Percentiles rank a stretch among this genome's conserved stretches.
These are phyloP conservation scores for Paspalum notatum DNA, from an alignment of 176 grass and related monocot species.

Conservation along the genomic window DNA sequence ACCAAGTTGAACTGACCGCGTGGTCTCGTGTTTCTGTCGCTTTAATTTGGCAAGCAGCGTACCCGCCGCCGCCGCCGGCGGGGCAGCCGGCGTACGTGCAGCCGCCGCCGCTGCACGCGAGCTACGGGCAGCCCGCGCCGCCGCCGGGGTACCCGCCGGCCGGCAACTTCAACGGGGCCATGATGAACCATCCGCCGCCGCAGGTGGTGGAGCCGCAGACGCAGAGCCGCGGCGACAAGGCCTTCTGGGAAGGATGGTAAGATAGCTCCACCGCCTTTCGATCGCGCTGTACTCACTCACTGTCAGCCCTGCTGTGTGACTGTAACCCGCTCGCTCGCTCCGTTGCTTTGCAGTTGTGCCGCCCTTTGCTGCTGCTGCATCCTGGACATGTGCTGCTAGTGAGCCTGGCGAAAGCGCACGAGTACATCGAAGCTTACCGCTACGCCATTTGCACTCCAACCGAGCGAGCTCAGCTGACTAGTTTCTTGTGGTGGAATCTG, in stretches of 20 bases:
- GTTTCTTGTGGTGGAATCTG: too few species aligned
- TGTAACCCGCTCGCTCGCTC: neutral
- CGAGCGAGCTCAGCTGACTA: too few species aligned
- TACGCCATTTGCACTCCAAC: too few species aligned
- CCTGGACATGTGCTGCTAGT: constrained; percentile 57
- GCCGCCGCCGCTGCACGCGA: constrained; percentile 1
- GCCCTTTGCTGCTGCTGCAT: constrained; percentile 59
- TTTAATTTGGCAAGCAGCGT: constrained; percentile 41
- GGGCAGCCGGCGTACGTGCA: constrained; percentile 37
- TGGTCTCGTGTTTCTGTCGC: neutral
- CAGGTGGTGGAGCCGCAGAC: constrained; percentile 32
- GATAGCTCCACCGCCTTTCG: neutral
- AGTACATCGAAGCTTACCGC: too few species aligned
- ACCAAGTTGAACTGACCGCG: too few species aligned
- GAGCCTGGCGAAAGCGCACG: neutral
- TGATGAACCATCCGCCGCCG: constrained; percentile 40
- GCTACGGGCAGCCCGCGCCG: constrained; percentile 29
- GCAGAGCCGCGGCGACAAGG: constrained; percentile 60
- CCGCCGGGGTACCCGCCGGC: constrained; percentile 62
- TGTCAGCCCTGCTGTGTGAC: too few species aligned
- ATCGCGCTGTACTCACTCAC: too few species aligned
- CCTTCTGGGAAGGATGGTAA: constrained; percentile 79
- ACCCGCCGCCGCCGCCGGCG: constrained; percentile 39
- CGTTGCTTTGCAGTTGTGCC: constrained; percentile 57
- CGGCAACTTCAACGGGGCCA: constrained; percentile 32